Base-by-base conservation (phyloP, 192 early-diverging fungal genomes). In the Coemansia sp. region DNA sequence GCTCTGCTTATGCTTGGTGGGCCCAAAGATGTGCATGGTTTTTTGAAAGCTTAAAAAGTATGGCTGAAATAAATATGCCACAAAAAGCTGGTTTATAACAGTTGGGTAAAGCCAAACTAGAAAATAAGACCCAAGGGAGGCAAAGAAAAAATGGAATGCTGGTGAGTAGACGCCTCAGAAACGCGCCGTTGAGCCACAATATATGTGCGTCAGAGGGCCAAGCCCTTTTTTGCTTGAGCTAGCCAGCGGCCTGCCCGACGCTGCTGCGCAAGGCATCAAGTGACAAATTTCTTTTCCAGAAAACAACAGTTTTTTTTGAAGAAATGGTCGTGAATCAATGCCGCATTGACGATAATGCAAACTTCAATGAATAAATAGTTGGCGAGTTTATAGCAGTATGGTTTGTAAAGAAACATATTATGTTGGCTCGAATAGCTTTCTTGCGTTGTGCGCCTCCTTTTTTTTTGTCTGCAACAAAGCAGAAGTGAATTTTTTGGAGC, bases 1-100 rank as follows among this genome's bases (percentile, higher is more conserved):
- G 45, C 45, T 47, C 18, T 32, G 54, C 38, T 39, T 66, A 36
- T 54, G 52, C 39, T 53, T 66, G 39, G 64, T 28, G 16, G 52
- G 40, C 46, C 55, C 34, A 45, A 66, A 66, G 18, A 66, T 59
- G 16, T 49, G 57, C 64, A 66, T 66, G 23, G 23, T 26, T 26
- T 26, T 26, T 26, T 1, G 23, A 26, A 26, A 26, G 2, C 2
- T 26, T 26, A 26, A 26, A 4, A 4, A 26, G 23, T 26, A 26
- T 26, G 23, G 23, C 4, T 4, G 4, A 26, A 26, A 26, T 26
- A 26, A 26, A 26, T 3, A 26, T 26, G 23, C 23, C 23, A 26
- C 23, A 26, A 26, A 26, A 26, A 26, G 23, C 23, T 26, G 4
- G 23, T 26, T 26, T 26, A 26, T 26, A 26, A 26, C 23, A 26